Evolutionary conservation across 805 yeast species (phyloP), one percentile per base, ranked within the genome.

Genomic region (Candida tibetensis): DNA sequence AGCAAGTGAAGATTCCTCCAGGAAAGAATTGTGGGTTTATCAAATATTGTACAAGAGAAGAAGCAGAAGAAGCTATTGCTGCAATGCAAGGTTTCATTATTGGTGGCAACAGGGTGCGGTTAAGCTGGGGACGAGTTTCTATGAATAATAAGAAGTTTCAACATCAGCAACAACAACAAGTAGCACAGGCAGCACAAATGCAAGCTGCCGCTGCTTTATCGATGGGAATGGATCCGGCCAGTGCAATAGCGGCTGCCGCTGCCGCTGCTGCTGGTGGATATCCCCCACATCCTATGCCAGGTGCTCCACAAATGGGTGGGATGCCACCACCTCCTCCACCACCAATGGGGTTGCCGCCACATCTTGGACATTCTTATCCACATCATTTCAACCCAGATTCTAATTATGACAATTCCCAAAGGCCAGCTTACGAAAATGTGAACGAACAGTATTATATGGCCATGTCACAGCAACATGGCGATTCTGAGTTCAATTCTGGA

Each of bases 21-120:
- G 91, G 88, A 10, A 85, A 84, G 53, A 84, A 85, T 44, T 87
- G 95, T 63, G 96, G 95, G 1, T 88, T 90, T 64, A 88, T 89
- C 37, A 95, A 86, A 60, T 89, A 76, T 57, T 76, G 79, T 28
- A 77, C 82, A 37, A 71, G 95, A 40, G 78, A 79, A 30, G 80
- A 86, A 48, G 96, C 96, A 1, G 96, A 90, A 61, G 73, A 73
- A 38, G 95, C 96, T 8, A 85, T 89, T 45, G 71, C 77, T 25
- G 84, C 82, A 46, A 84, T 89, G 95, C 95, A 89, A 62, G 95
- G 95, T 7, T 86, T 80, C 56, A 87, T 88, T 26, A 82, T 89
- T 49, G 91, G 90, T 35, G 89, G 86, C 41, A 82, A 86, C 40
- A 74, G 91, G 44, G 81, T 89, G 34, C 72, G 95, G 50, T 72